phyloP scores from a whole-genome alignment of 2,329 filamentous ascomycete species.

The Microdochium bolleyi region DNA sequence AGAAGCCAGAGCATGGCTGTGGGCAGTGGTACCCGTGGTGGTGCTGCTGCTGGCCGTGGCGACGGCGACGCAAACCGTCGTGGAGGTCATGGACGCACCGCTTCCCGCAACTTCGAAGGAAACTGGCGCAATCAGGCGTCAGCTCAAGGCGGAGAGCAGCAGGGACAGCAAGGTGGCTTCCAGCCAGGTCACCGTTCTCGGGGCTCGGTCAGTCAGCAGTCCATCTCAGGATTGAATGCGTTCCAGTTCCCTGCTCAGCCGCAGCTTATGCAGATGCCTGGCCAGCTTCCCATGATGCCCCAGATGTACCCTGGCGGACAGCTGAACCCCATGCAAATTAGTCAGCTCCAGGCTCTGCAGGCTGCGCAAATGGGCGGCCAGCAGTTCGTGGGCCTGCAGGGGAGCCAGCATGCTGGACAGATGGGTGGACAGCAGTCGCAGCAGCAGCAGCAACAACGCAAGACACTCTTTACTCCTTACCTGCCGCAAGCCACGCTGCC shows the following conservation, averaged over 20 bases:
- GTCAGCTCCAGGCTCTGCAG: conserved; percentile 87
- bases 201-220: conserved; percentile 76
- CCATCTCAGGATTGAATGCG: conserved; percentile 71
- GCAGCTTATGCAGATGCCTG: conserved; percentile 78
- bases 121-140: conserved; percentile 82
- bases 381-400: conserved; percentile 58
- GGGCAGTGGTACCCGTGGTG: conserved; percentile 61
- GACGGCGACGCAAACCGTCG: conserved; percentile 65
- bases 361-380: conserved; percentile 77
- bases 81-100: conserved; percentile 68
- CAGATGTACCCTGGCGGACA: conserved; percentile 81
- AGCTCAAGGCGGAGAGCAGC: conserved; percentile 49
- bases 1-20: conserved; percentile 90
- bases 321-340: conserved; percentile 79
- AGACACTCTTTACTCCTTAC: conserved; percentile 97
- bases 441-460: conserved; percentile 83
- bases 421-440: conserved; percentile 48
- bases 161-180: conserved; percentile 67
- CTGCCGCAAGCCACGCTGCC: conserved; percentile 90
- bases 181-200: conserved; percentile 87
- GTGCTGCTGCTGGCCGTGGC: conserved; percentile 58
- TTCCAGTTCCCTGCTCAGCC: conserved; percentile 88
- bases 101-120: conserved; percentile 91
- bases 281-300: conserved; percentile 76
- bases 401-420: conserved; percentile 66